Base-by-base conservation (phyloP, 345 rosid species). In the Salix purpurea region DNA sequence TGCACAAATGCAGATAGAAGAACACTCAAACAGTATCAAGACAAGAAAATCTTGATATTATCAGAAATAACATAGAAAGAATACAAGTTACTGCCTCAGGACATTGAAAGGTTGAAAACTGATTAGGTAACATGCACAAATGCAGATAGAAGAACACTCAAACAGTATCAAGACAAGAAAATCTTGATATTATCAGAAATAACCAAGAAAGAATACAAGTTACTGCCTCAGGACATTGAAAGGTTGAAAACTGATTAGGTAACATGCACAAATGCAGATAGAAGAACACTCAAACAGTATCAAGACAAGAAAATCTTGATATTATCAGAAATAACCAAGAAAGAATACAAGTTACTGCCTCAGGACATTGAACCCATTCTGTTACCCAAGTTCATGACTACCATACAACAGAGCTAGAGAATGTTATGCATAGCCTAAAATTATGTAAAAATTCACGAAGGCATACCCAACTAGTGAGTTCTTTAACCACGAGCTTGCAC, bases 401-500 rank as follows among this genome's bases (percentile, higher is more conserved):
- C 6, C 2, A 58, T n/a, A 58, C 64, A 23, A 3, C 6, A 58
- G 14, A 58, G 64, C 14, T n/a, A 23, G 15, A 58, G 14, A 58
- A 58, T 58, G 64, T 58, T 24, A 58, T 58, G 64, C 14, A n/a
- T 9, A n/a, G 23, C 64, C 15, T 58, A n/a, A 58, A 46, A 46
- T 46, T 10, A 58, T 10, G 28, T 5, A 39, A 23, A 37, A n/a
- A 7, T 36, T 52, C 32, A 66, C 56, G 6, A 39, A 65, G 74
- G 34, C 95, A 80, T 96, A 96, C 99, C 99, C 98, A 93, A 76
- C 97, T 91, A 48, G 99, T 96, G 77, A 96, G 98, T 88, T 93
- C 95, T 83, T 91, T 96, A 48, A 92, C 94, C 24, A 92, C 96
- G 73, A 88, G 94, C 91, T 92, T 93, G 90, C 95, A 92, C 69